Evolutionary conservation across 2,329 filamentous ascomycete genomes (phyloP).

Genomic region (Arthroderma sp.): DNA sequence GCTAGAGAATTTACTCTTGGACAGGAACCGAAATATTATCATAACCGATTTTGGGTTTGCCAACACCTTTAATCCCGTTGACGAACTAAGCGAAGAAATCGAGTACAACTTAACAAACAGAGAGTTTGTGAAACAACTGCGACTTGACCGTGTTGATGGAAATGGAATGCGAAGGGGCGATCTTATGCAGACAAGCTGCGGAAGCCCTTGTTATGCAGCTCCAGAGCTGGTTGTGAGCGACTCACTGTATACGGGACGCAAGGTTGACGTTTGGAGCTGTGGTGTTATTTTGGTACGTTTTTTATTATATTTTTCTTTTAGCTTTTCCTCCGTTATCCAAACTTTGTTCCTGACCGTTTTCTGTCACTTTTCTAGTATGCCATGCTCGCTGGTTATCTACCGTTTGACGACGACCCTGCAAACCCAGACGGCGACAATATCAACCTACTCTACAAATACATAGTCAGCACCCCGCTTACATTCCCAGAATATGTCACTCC

Average conservation of each 20-base stretch:
- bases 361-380: slow-evolving; percentile 56
- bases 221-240: slow-evolving; percentile 96
- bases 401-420: slow-evolving; percentile 94
- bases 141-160: slow-evolving; percentile 64
- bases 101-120: slow-evolving; percentile 77
- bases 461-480: slow-evolving; percentile 88
- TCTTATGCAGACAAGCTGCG: slow-evolving; percentile 97
- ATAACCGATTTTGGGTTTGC: slow-evolving; percentile 99
- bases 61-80: slow-evolving; percentile 83
- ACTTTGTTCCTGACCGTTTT: not conserved
- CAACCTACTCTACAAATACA: slow-evolving; percentile 98
- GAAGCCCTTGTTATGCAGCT: slow-evolving; percentile 93
- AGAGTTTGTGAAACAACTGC: slow-evolving; percentile 73
- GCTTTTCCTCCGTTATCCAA: not conserved
- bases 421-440: slow-evolving; percentile 99
- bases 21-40: slow-evolving; percentile 96
- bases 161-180: slow-evolving; percentile 75
- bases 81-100: slow-evolving; percentile 81
- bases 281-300: slow-evolving; percentile 82
- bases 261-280: slow-evolving; percentile 98
- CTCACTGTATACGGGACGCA: slow-evolving; percentile 89
- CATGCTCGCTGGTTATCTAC: slow-evolving; percentile 94
- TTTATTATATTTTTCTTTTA: not conserved
- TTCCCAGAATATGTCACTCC: slow-evolving; percentile 99
- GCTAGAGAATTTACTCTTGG: slow-evolving; percentile 84